Conservation (phyloP, 371 early-diverging fungal genomes). For the Mucor sp. region DNA sequence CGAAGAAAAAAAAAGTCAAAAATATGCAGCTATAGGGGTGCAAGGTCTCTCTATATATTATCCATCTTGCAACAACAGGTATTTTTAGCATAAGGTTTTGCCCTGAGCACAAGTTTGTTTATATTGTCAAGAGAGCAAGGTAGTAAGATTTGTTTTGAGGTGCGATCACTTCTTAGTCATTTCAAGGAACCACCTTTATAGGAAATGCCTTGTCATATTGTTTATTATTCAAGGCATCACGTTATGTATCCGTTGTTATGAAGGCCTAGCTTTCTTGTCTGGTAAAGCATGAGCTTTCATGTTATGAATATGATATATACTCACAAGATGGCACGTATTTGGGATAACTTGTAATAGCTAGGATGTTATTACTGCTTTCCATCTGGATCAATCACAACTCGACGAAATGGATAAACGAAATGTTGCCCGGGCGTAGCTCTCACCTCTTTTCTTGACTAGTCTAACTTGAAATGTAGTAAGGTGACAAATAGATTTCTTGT, state of each 20-base stretch:
- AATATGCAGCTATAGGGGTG: neutral
- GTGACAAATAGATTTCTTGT: constrained; percentile 1
- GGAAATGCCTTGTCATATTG: constrained; percentile 2
- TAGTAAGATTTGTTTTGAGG: neutral
- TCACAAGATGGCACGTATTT: too few relatives aligned
- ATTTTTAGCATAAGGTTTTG: constrained; percentile 6
- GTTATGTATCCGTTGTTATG: neutral
- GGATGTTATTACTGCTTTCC: too few relatives aligned
- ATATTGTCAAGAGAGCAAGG: neutral
- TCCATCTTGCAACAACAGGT: neutral
- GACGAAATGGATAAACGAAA: neutral
- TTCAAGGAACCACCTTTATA: neutral
- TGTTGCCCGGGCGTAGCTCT: neutral
- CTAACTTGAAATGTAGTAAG: constrained; percentile 1
- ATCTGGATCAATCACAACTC: too few relatives aligned
- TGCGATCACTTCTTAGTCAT: neutral
- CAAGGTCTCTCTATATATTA: neutral
- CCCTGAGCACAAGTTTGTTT: constrained; percentile 2
- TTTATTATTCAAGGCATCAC: neutral
- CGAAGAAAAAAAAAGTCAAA: neutral
- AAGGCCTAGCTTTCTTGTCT: neutral
- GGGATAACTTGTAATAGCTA: too few relatives aligned
- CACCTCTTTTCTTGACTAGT: neutral
- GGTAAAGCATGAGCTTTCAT: neutral
- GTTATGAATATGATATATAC: neutral